A percentile compares a stretch with the other conserved stretches of the same genome.
These are phyloP conservation scores for Rhizomucor miehei DNA, from an alignment of 371 early-diverging fungal species.

Conservation along the genomic window DNA sequence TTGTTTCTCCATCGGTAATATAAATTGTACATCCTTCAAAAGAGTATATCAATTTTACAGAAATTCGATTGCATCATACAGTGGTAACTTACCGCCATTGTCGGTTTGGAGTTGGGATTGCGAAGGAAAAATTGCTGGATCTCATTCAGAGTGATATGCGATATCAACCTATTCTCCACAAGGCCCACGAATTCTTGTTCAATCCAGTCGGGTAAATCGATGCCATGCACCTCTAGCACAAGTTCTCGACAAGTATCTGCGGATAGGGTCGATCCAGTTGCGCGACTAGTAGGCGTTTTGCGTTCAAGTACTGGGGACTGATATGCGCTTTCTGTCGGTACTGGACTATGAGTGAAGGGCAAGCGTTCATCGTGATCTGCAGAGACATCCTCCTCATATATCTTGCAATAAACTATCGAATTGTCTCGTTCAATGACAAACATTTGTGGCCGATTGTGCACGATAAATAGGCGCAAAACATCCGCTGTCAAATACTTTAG, in stretches of 20 bases:
- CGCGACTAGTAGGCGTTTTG: neutral
- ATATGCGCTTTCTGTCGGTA: neutral
- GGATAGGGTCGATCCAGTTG: neutral
- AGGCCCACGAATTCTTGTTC: slow-evolving; percentile 65
- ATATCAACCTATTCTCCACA: slow-evolving; percentile 62
- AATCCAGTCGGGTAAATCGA: slow-evolving; percentile 64
- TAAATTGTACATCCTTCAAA: slow-evolving; percentile 62
- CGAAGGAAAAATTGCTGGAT: slow-evolving; percentile 69
- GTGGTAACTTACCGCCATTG: slow-evolving; percentile 49
- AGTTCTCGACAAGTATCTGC: slow-evolving; percentile 37
- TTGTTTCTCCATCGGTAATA: slow-evolving; percentile 53
- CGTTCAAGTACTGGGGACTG: neutral
- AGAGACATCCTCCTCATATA: slow-evolving; percentile 27
- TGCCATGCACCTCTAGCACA: slow-evolving; percentile 71
- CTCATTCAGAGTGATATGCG: slow-evolving; percentile 61
- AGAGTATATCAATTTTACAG: slow-evolving; percentile 1
- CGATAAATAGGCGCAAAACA: slow-evolving; percentile 59
- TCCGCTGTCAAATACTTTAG: slow-evolving; percentile 55
- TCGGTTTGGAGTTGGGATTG: slow-evolving; percentile 63
- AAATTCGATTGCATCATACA: neutral
- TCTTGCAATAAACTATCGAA: slow-evolving; percentile 52
- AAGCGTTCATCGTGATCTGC: neutral
- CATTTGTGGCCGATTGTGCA: slow-evolving; percentile 72
- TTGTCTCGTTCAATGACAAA: slow-evolving; percentile 64
- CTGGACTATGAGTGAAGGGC: neutral